phyloP scores from a whole-genome alignment of 345 rosid species.

The Gossypium turneri region DNA sequence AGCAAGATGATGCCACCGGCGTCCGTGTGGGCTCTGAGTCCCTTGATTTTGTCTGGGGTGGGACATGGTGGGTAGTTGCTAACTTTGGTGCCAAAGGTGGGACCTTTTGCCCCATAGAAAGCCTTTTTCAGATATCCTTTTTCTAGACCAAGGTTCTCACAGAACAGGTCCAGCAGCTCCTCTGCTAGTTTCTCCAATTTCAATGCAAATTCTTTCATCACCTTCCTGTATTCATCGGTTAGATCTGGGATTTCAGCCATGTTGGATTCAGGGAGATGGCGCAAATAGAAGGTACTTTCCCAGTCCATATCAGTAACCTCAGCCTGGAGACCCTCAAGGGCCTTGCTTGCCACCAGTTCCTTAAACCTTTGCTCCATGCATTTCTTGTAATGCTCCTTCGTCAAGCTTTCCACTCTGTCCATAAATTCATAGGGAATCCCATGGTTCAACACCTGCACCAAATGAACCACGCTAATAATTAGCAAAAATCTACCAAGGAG shows the following conservation, averaged over 20 bases:
- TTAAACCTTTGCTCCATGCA: slow-evolving; percentile 85
- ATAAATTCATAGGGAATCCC: slow-evolving; percentile 60
- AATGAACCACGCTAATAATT: neutral
- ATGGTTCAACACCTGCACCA: slow-evolving; percentile 63
- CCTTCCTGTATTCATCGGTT: slow-evolving; percentile 62
- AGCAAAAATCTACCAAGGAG: neutral
- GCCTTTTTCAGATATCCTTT: slow-evolving; percentile 69
- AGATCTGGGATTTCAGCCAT: slow-evolving; percentile 70
- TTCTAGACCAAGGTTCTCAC: slow-evolving; percentile 81
- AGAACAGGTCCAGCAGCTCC: slow-evolving; percentile 65
- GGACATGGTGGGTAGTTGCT: slow-evolving; percentile 97
- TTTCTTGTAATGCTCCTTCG: slow-evolving; percentile 79
- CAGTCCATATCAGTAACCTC: slow-evolving; percentile 84
- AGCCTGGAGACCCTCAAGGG: slow-evolving; percentile 48
- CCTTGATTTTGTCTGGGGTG: slow-evolving; percentile 80
- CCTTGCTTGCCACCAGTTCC: slow-evolving; percentile 66
- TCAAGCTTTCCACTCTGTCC: slow-evolving; percentile 70
- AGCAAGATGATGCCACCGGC: slow-evolving; percentile 92
- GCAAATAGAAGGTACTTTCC: slow-evolving; percentile 79
- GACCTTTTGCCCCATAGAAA: slow-evolving; percentile 62
- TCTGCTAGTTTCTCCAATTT: slow-evolving; percentile 79
- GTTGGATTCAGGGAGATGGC: slow-evolving; percentile 73
- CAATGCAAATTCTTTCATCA: slow-evolving; percentile 69
- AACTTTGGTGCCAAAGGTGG: slow-evolving; percentile 90
- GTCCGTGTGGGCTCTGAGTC: slow-evolving; percentile 90